phyloP scores from a whole-genome alignment of 345 rosid genomes.

The Syzygium aromaticum region DNA sequence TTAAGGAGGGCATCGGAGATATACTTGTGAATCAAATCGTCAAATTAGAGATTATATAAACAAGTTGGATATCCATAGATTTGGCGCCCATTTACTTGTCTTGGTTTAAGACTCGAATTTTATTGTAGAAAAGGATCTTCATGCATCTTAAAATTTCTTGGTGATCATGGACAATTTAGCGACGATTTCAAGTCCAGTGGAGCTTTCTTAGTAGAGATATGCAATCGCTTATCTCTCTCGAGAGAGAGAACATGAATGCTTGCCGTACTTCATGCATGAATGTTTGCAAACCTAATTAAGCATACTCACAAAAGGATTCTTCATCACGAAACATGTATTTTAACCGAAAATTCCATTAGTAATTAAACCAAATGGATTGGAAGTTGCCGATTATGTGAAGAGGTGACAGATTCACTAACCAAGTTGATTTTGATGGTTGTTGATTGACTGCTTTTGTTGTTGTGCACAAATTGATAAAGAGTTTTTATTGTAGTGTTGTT shows the following conservation, averaged over 20 bases:
- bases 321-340: neutral
- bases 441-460: too few species aligned
- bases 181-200: neutral
- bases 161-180: neutral
- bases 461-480: too few species aligned
- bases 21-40: neutral
- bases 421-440: too few species aligned
- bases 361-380: too few species aligned
- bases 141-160: neutral
- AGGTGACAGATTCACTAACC: too few species aligned
- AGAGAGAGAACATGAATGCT: neutral
- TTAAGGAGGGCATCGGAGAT: neutral
- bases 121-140: neutral
- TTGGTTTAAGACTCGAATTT: neutral
- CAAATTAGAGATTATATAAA: neutral
- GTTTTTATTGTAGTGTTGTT: too few species aligned
- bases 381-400: too few species aligned
- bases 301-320: neutral
- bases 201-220: neutral
- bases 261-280: neutral
- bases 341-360: neutral
- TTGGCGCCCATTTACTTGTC: neutral
- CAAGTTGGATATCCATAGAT: neutral
- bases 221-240: neutral
- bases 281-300: neutral